Percentiles rank a stretch among this genome's conserved stretches.
These are phyloP conservation scores for Stagonosporopsis rhizophila DNA, from an alignment of 2,329 filamentous ascomycete genomes.

Conservation along the genomic window DNA sequence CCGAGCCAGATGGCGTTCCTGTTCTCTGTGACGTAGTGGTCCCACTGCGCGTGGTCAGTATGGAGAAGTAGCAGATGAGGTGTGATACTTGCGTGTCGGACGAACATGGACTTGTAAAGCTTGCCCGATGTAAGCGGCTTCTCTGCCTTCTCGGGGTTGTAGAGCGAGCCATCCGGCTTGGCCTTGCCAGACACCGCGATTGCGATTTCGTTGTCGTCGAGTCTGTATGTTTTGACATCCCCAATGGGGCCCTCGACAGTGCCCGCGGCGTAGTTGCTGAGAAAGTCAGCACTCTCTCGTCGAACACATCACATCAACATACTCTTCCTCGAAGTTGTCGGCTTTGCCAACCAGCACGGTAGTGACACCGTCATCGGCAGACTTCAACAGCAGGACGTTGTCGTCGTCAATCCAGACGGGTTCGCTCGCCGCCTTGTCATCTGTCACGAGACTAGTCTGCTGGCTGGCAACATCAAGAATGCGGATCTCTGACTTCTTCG, in stretches of 20 bases:
- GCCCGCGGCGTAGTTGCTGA: constrained; percentile 52
- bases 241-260: constrained; percentile 56
- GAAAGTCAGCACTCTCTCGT: constrained; percentile 2
- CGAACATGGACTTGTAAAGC: constrained; percentile 77
- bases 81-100: constrained; percentile 62
- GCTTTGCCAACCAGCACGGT: constrained; percentile 45
- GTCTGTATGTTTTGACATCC: constrained; percentile 55
- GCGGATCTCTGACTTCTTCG: constrained; percentile 71
- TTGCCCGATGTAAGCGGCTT: constrained; percentile 69
- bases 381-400: constrained; percentile 64
- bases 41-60: constrained; percentile 61
- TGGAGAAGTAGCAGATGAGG: background rate
- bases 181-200: constrained; percentile 66
- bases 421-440: constrained; percentile 70
- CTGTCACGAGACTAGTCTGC: constrained; percentile 69
- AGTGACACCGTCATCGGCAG: constrained; percentile 52
- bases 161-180: constrained; percentile 72
- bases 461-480: constrained; percentile 73
- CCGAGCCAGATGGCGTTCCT: constrained; percentile 77
- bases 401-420: constrained; percentile 78
- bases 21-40: constrained; percentile 73
- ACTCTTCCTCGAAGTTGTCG: constrained; percentile 44
- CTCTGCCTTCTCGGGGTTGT: constrained; percentile 68
- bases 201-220: constrained; percentile 49
- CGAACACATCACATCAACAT: constrained; percentile 1